A percentile compares a stretch with the other conserved stretches of the same genome.
Evolutionary conservation across 257 asterid genomes (phyloP).

Genomic region (Jacaranda copaia): DNA sequence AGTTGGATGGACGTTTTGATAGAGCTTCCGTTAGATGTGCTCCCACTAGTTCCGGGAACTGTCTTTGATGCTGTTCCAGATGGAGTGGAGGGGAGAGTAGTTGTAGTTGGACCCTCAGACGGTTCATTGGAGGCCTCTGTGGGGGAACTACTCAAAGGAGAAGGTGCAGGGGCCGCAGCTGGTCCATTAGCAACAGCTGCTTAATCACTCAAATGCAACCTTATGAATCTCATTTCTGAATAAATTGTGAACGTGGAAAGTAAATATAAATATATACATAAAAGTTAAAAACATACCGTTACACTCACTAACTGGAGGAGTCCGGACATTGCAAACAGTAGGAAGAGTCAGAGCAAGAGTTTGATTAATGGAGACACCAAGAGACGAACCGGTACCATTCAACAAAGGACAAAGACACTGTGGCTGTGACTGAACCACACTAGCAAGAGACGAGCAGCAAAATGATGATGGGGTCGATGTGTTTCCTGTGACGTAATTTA

Average conservation of each 20-base stretch:
- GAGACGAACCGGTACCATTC: slow-evolving; percentile 40
- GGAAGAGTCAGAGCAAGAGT: slow-evolving; percentile 65
- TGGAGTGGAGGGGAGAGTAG: slow-evolving; percentile 27
- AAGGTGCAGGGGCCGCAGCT: slow-evolving; percentile 23
- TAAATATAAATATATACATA: background rate
- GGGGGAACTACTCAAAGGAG: slow-evolving; percentile 27
- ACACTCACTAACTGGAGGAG: slow-evolving; percentile 54
- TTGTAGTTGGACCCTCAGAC: slow-evolving; percentile 31
- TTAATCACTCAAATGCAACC: no score
- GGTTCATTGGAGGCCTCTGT: slow-evolving; percentile 37
- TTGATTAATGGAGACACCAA: slow-evolving; percentile 51
- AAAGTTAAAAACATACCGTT: slow-evolving; percentile 38
- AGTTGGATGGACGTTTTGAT: slow-evolving; percentile 27
- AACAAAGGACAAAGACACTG: slow-evolving; percentile 54
- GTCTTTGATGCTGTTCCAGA: slow-evolving; percentile 52
- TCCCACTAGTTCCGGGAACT: slow-evolving; percentile 40
- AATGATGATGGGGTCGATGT: slow-evolving; percentile 51
- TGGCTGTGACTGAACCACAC: slow-evolving; percentile 52
- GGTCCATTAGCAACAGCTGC: slow-evolving; percentile 24
- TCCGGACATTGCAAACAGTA: slow-evolving; percentile 51
- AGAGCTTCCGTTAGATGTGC: slow-evolving; percentile 48
- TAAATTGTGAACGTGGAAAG: background rate
- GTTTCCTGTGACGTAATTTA: slow-evolving; percentile 58
- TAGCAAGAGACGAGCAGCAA: slow-evolving; percentile 58
- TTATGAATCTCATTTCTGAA: background rate